phyloP scores from a whole-genome alignment of 2,329 filamentous ascomycete species.

The Nemania serpens region DNA sequence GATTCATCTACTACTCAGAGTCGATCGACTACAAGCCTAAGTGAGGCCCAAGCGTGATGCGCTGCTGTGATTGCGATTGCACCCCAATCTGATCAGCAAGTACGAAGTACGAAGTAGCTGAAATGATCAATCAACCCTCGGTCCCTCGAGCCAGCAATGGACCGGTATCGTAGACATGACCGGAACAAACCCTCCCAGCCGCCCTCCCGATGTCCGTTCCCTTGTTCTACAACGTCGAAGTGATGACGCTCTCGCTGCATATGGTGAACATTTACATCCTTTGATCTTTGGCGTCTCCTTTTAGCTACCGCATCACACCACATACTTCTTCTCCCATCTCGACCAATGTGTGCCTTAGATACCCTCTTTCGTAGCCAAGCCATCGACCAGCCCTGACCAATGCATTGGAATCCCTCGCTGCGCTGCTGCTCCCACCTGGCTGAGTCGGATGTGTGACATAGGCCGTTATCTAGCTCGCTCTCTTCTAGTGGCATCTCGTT shows the following conservation, averaged over 20 bases:
- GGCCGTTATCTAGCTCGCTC: constrained; percentile 30
- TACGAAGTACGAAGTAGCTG: too few relatives aligned
- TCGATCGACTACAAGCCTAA: too few relatives aligned
- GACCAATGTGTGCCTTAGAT: background rate
- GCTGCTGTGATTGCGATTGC: too few relatives aligned
- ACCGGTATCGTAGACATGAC: background rate
- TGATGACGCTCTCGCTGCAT: constrained; percentile 11
- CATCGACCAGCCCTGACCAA: background rate
- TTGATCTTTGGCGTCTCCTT: background rate
- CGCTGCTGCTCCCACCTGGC: background rate
- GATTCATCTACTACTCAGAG: too few relatives aligned
- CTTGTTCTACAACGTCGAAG: background rate
- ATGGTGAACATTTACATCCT: too few relatives aligned
- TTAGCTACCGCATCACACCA: background rate
- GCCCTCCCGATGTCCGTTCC: background rate
- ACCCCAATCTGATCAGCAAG: too few relatives aligned
- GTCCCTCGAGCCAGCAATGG: too few relatives aligned
- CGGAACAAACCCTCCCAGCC: constrained; percentile 20
- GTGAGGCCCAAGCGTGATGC: too few relatives aligned
- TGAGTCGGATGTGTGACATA: constrained; percentile 29
- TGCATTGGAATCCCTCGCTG: background rate
- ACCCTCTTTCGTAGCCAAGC: background rate
- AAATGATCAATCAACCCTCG: too few relatives aligned
- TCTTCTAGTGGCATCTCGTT: constrained; percentile 15
- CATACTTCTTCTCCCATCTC: background rate